These are phyloP conservation scores for Colletotrichum magnum DNA, from an alignment of 2,329 filamentous ascomycete species.

Conservation along the genomic window DNA sequence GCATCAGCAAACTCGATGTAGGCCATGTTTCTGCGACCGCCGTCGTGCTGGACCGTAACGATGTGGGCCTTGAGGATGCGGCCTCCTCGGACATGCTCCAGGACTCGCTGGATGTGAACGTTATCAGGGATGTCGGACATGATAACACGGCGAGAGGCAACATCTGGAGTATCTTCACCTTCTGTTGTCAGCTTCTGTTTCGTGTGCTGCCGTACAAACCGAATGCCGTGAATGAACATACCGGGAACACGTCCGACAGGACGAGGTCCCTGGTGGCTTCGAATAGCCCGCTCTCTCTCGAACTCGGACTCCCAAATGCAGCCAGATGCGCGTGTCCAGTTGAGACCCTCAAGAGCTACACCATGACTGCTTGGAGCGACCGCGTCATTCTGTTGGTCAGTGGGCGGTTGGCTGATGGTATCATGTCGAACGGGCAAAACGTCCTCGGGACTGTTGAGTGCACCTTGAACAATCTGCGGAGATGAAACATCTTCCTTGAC, in stretches of 20 bases:
- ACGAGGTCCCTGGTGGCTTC: slow-evolving; percentile 22
- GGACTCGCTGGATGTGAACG: slow-evolving; percentile 24
- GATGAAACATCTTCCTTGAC: too few species aligned
- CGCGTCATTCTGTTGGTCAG: too few species aligned
- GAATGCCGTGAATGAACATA: slow-evolving; percentile 37
- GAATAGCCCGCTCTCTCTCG: slow-evolving; percentile 19
- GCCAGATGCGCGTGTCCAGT: slow-evolving; percentile 8
- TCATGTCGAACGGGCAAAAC: not conserved
- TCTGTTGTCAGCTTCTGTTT: slow-evolving; percentile 18
- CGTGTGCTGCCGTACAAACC: slow-evolving; percentile 18
- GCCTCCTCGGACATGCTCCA: slow-evolving; percentile 37
- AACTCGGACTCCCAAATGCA: slow-evolving; percentile 21
- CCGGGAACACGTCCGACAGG: slow-evolving; percentile 10
- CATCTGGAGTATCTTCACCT: slow-evolving; percentile 13
- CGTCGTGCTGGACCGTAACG: slow-evolving; percentile 4
- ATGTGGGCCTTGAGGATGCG: slow-evolving; percentile 30
- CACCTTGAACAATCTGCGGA: too few species aligned
- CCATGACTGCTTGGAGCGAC: not conserved
- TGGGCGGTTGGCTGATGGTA: too few species aligned
- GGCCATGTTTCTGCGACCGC: slow-evolving; percentile 6
- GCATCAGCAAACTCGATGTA: slow-evolving; percentile 27
- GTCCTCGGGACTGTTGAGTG: not conserved
- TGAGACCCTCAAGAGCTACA: not conserved
- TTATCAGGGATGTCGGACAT: slow-evolving; percentile 33
- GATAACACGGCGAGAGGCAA: slow-evolving; percentile 32